Evolutionary conservation across 257 asterid species (phyloP), one percentile per base, ranked within the genome.

Genomic region (Lantana camara): DNA sequence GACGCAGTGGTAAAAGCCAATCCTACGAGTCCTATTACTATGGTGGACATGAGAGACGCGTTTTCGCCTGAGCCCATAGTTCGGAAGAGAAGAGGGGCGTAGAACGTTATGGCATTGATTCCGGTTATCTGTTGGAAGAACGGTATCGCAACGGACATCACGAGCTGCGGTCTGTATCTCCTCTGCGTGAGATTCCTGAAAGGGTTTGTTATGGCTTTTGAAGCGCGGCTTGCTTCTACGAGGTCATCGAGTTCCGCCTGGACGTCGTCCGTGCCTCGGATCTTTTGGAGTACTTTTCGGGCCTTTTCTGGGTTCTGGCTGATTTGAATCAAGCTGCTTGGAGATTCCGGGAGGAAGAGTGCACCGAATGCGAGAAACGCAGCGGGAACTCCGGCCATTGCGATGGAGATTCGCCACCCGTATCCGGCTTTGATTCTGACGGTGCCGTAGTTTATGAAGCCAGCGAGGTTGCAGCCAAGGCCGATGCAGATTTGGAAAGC

Each of bases 401-500:
- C 57, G 0, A 61, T 4, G 19, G 67, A 61, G 16, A 61, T 17
- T 27, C 67, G 56, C 67, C 67, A 61, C 6, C 67, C 67, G 30
- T 42, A 61, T 9, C 67, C 67, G 23, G 56, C 67, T 24, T 46
- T 61, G 67, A 61, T 61, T 17, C n/a, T 44, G 11, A 19, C 30
- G 1, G 67, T 61, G 38, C 67, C 67, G 38, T 63, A 81, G 69
- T 81, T 81, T 62, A 81, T 51, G 14, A 81, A 69, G 44, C 75
- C 66, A 14, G 86, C 86, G 3, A 76, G 74, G 4, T 69, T 55
- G 4, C 72, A 70, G 22, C 86, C 86, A 15, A 75, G 35, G 35
- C 79, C 70, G 55, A 81, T 73, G 7, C 83, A 81, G 1, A 81
- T 47, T 66, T 81, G 86, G 44, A 81, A 78, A 3, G 79, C 83